These are phyloP conservation scores for Raphanus hybrid DNA, from an alignment of 441 rosid genomes.

Conservation along the genomic window DNA sequence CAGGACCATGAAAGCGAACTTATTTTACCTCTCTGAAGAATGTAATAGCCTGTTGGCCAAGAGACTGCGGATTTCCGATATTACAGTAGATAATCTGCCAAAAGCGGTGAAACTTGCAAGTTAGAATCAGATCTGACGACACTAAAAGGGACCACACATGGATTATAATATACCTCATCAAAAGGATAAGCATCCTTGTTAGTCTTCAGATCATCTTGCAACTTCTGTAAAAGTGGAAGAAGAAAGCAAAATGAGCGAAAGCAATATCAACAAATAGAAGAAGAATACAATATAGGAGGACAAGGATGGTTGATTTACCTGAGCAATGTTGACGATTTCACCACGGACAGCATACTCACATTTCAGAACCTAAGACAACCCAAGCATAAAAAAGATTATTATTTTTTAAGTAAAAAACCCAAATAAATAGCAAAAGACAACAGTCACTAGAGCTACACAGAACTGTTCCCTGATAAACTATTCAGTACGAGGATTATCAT, in stretches of 20 bases:
- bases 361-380: constrained; percentile 58
- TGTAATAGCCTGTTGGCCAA: constrained; percentile 90
- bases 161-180: constrained; percentile 62
- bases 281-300: neutral
- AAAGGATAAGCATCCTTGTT: constrained; percentile 79
- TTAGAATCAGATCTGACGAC: constrained; percentile 16
- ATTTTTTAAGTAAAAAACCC: neutral
- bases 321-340: constrained; percentile 91
- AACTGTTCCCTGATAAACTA: neutral
- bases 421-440: neutral
- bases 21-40: constrained; percentile 85
- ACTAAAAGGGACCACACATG: neutral
- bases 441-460: constrained; percentile 10
- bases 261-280: neutral
- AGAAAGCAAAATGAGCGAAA: neutral
- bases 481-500: neutral
- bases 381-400: no score
- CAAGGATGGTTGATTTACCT: constrained; percentile 48
- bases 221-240: constrained; percentile 48
- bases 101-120: neutral
- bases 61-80: constrained; percentile 96
- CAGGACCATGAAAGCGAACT: constrained; percentile 4
- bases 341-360: constrained; percentile 99
- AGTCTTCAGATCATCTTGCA: constrained; percentile 73
- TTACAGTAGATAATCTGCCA: constrained; percentile 90